Base-by-base conservation (phyloP, 371 early-diverging fungal genomes). In the Cokeromyces recurvatus region DNA sequence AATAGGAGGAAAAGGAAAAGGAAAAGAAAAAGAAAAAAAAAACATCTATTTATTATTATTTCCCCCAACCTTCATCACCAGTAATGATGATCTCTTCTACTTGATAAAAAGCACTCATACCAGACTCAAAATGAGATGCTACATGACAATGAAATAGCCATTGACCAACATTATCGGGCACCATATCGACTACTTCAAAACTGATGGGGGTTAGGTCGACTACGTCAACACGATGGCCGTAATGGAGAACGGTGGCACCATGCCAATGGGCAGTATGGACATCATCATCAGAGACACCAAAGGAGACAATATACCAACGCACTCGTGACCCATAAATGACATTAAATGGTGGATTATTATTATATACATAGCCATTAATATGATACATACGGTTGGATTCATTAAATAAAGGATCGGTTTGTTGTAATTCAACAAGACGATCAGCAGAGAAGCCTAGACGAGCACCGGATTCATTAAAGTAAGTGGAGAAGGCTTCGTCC, bases 111-210 rank as follows among this genome's bases (percentile, higher is more conserved):
- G 66, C 64, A 16, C 64, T 62, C 74, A 74, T 77, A 8, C 78
- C 78, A 19, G 61, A 53, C 37, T 68, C 59, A 44, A 77, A 66
- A 41, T 77, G 78, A 34, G 53, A 57, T 7, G 68, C 57, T 5
- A 77, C 69, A 43, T 77, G 78, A 46, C 78, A 77, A 32, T 77
- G 78, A 46, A 77, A 73, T 2, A 73, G 22, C 78, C 78, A 77
- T 35, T 68, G 66, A 2, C 78, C 78, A 48, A 65, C 70, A 46
- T 77, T 77, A 35, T 77, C 72, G 2, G 78, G 76, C 16, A 68
- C 60, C 71, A 75, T 68, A 19, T 75, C 76, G 0, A 65, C 46
- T 16, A 57, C 61, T 44, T 68, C 59, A 37, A 74, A 74, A 34
- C 66, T 64, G 23, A 68, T 54, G 0, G 75, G 69, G 21, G 58